These are phyloP conservation scores for Quercus aquifolioides DNA, from an alignment of 306 rosid species.

Conservation along the genomic window DNA sequence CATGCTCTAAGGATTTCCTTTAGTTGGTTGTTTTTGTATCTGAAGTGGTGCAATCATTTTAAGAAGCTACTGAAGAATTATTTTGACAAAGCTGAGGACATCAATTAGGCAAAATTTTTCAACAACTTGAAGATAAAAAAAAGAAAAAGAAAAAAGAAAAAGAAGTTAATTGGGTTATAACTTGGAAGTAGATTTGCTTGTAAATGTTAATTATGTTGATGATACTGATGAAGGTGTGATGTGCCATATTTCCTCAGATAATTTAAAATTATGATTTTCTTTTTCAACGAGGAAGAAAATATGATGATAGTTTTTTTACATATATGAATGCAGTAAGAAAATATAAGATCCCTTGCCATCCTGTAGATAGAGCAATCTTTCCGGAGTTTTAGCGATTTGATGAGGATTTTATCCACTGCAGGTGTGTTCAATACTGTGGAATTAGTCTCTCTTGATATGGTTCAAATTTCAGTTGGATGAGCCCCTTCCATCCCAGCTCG, in stretches of 20 bases:
- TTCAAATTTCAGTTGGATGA: background rate
- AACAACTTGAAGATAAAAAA: too few species aligned
- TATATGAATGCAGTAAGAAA: background rate
- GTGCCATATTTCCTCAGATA: background rate
- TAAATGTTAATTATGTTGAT: background rate
- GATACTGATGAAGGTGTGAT: background rate
- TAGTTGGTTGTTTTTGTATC: background rate
- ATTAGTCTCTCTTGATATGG: background rate
- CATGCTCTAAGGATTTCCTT: background rate
- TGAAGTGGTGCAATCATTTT: background rate
- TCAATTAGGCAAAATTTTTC: too few species aligned
- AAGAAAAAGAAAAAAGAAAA: too few species aligned
- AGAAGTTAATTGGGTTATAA: background rate
- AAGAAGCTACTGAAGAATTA: background rate
- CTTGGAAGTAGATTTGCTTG: background rate
- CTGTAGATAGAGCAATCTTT: background rate
- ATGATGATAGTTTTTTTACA: background rate
- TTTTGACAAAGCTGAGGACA: too few species aligned
- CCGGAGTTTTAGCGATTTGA: background rate
- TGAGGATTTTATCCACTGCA: background rate
- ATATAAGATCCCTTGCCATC: background rate
- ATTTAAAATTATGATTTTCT: background rate
- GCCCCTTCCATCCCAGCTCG: background rate
- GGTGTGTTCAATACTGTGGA: background rate
- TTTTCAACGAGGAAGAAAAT: background rate